Conservation (phyloP, 192 early-diverging fungal genomes). For the Chytriomyces hyalinus region DNA sequence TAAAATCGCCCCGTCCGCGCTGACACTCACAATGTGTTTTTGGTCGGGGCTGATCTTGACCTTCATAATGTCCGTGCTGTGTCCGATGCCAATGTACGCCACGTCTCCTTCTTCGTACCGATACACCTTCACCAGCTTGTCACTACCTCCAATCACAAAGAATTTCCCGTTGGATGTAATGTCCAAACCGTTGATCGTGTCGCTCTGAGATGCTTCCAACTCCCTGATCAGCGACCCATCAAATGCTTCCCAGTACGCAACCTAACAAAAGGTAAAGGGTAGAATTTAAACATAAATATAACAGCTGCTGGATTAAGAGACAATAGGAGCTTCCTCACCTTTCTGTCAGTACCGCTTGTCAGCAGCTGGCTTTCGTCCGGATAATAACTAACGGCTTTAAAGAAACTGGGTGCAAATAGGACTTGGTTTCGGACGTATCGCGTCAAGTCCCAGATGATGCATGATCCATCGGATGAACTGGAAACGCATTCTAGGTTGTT, state of each 20-base stretch:
- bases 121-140: conserved; percentile 67
- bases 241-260: conserved; percentile 68
- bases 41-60: conserved; percentile 62
- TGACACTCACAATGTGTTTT: conserved; percentile 54
- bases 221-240: conserved; percentile 66
- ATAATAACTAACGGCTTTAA: conserved; percentile 62
- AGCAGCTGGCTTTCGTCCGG: conserved; percentile 65
- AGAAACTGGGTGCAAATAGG: conserved; percentile 64
- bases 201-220: conserved; percentile 62
- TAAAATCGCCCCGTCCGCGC: conserved; percentile 61
- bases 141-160: conserved; percentile 66
- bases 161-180: conserved; percentile 55
- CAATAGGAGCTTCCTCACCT: conserved; percentile 35
- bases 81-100: conserved; percentile 58
- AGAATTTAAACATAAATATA: conserved; percentile 4
- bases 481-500: conserved; percentile 66
- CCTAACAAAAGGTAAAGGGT: conserved; percentile 26
- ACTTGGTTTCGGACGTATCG: conserved; percentile 69
- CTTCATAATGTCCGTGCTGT: conserved; percentile 67
- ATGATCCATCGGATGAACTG: conserved; percentile 59
- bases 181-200: conserved; percentile 66
- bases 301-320: not conserved
- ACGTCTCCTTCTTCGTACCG: conserved; percentile 66
- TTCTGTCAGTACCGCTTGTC: conserved; percentile 65
- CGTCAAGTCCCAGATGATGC: conserved; percentile 66